Evolutionary conservation across 306 rosid genomes (phyloP), one percentile per base, ranked within the genome.

Genomic region (Purshia tridentata): DNA sequence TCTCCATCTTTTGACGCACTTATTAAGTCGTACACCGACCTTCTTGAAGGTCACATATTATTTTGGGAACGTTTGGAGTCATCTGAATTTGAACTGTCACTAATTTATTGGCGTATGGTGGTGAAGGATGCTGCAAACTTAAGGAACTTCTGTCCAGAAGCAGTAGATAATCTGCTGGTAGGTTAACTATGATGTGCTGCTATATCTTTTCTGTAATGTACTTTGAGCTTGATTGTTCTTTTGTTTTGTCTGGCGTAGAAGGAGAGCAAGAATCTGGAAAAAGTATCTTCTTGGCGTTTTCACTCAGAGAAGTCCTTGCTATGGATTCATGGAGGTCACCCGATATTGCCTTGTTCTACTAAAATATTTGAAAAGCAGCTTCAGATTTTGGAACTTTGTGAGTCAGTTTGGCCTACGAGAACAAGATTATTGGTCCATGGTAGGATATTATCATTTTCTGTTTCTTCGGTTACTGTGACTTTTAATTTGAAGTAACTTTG

Each of bases 251-350:
- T 44, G 78, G 2, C 46, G 53, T 75, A 93, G 98, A 73, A 66
- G 80, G 82, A 85, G 84, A 78, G 86, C 84, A 42, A 70, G 72
- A 87, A 75, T 5, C 79, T 86, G 72, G 75, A 83, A 44, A 73
- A 29, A 41, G 69, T 80, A 59, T 79, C 84, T 55, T 72, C 72
- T 20, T 79, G 65, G 82, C 42, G 61, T 44, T 53, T 74, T 42
- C 77, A 67, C 72, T 79, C 79, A 0, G 96, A 89, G 73, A 88
- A 88, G 78, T 81, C 97, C 49, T 77, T 94, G 85, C 75, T 94
- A 19, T 94, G 98, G 98, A 67, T 76, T 73, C 82, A 91, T 85
- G 97, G 98, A 46, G 98, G 98, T 77, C 96, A 91, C 81, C 98
- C 98, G 15, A 49, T 76, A 70, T 74, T 85, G 79, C 94, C 98